Base-by-base conservation (phyloP, 441 rosid species). In the Sinapis alba region DNA sequence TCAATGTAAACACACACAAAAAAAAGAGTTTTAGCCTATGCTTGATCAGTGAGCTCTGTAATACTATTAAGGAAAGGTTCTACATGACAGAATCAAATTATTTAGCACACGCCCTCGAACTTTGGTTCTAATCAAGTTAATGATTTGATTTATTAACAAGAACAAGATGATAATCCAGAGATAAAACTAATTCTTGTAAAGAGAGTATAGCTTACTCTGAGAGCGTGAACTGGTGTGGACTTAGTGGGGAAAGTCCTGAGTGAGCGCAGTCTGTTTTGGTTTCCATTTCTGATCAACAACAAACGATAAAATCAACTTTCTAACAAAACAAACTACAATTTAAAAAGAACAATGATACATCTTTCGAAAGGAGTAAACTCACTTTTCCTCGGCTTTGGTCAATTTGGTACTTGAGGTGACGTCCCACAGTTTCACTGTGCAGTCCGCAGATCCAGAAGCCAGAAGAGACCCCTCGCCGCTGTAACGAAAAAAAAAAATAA, bases 361-460 rank as follows among this genome's bases (percentile, higher is more conserved):
- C 27, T 62, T 34, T 36, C n/a, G n/a, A 12, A 27, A 1, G 6
- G 16, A 18, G 72, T 7, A 43, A 78, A 70, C 92, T 82, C 77
- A 96, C 99, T 80, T 89, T 67, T 92, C 99, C 79, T 90, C 98
- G 7, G 81, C 77, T 80, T 80, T 87, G 4, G 89, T 79, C 50
- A 64, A 64, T 81, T 92, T 96, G 20, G 94, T 72, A 77, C 97
- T 90, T 50, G 90, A 69, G 69, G 85, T 88, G 61, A 90, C 95
- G 63, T 94, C 98, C 99, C 98, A 94, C 59, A 94, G 82, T 81
- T 92, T 96, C 28, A 94, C 90, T 9, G 90, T 91, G 85, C 90
- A 88, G 85, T 94, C 98, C 10, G 98, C 99, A 63, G 98, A 94
- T 72, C 99, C 98, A 64, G 98, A 93, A 58, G 97, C 98, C 18